phyloP scores from a whole-genome alignment of 176 grass and related monocot genomes.

The Pontederia crassipes region DNA sequence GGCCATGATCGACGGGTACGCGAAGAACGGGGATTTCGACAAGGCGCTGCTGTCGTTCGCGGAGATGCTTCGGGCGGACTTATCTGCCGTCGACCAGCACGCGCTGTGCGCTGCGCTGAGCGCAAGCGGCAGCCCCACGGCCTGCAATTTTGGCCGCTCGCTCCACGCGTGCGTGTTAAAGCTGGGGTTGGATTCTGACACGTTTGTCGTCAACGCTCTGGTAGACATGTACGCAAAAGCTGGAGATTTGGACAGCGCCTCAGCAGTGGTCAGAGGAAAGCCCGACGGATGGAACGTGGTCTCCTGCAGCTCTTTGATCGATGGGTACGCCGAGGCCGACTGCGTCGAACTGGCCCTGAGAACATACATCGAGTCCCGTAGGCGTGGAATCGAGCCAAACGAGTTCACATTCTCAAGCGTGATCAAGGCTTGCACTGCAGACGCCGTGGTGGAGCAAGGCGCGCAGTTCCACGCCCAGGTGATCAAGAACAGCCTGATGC shows the following conservation, averaged over 20 bases:
- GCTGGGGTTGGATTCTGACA: conserved; percentile 31
- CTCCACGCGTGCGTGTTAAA: conserved; percentile 34
- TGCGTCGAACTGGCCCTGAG: conserved; percentile 26
- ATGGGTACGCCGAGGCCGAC: conserved; percentile 37
- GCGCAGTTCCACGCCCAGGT: conserved; percentile 38
- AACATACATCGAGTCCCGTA: conserved; percentile 25
- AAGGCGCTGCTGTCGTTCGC: conserved; percentile 26
- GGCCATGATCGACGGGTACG: conserved; percentile 53
- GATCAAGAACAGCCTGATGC: conserved; percentile 34
- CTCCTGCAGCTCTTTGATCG: conserved; percentile 39
- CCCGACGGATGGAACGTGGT: conserved; percentile 47
- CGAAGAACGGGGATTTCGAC: conserved; percentile 34
- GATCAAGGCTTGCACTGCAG: conserved; percentile 44
- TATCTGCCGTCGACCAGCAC: conserved; percentile 37
- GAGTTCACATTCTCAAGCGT: conserved; percentile 53
- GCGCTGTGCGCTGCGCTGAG: conserved; percentile 37
- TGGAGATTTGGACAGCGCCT: conserved; percentile 43
- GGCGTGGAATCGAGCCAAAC: conserved; percentile 31
- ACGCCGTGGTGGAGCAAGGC: conserved; percentile 43
- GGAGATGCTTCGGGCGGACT: conserved; percentile 34
- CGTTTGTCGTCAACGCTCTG: conserved; percentile 30
- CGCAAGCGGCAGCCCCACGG: conserved; percentile 30
- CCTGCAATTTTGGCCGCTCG: conserved; percentile 20
- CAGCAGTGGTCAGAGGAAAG: conserved; percentile 17
- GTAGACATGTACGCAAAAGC: conserved; percentile 46